A percentile compares a stretch with the other conserved stretches of the same genome.
These are phyloP conservation scores for Carallia pectinifolia DNA, from an alignment of 345 rosid species.

Conservation along the genomic window DNA sequence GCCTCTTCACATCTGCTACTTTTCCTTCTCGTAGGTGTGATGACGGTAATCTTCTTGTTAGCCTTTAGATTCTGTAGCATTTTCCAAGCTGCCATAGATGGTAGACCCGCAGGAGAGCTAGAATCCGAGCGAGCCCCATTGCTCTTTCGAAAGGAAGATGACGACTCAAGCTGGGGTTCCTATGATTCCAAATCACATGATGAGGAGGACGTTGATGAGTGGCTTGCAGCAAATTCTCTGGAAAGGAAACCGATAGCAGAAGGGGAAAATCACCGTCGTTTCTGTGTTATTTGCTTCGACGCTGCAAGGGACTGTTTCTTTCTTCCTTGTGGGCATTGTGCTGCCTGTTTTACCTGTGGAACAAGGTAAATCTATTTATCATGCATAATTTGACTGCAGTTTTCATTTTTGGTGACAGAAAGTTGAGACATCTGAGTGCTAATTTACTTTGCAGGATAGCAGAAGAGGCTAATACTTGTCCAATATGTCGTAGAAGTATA, in stretches of 20 bases:
- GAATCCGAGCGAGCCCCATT: constrained; percentile 39
- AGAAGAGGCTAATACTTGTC: constrained; percentile 55
- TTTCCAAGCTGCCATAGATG: constrained; percentile 18
- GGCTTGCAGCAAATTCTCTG: constrained; percentile 14
- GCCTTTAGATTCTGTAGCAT: constrained; percentile 29
- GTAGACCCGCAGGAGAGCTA: constrained; percentile 12
- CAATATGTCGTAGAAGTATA: constrained; percentile 47
- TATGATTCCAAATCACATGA: constrained; percentile 48
- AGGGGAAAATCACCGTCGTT: constrained; percentile 32
- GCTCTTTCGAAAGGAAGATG: constrained; percentile 48
- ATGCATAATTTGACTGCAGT: not conserved
- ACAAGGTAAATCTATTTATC: constrained; percentile 37
- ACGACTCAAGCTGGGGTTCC: constrained; percentile 47
- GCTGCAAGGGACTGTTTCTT: constrained; percentile 58
- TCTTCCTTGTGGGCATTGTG: constrained; percentile 72
- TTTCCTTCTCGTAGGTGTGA: constrained; percentile 33
- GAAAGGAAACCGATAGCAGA: constrained; percentile 30
- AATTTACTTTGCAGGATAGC: constrained; percentile 38
- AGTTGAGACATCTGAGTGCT: not conserved
- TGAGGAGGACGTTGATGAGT: constrained; percentile 42
- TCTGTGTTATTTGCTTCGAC: constrained; percentile 48
- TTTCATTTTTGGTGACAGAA: not conserved
- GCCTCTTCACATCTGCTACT: constrained; percentile 9
- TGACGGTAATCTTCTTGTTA: constrained; percentile 39
- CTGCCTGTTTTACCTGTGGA: constrained; percentile 57